Evolutionary conservation across 1,284 basidiomycete genomes (phyloP).

Genomic region (Naganishia albida): DNA sequence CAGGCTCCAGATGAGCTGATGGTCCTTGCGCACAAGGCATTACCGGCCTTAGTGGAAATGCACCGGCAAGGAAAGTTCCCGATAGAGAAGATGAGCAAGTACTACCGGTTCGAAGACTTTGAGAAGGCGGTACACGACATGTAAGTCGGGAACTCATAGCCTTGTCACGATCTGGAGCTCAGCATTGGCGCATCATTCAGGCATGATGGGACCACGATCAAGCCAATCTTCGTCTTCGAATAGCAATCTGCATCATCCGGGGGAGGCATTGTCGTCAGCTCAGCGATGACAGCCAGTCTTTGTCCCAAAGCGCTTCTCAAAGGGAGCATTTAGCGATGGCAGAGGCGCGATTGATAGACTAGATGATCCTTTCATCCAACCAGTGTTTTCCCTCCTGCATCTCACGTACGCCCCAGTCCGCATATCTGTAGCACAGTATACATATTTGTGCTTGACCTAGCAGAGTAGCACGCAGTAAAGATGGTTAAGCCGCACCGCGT

Average conservation of each 20-base stretch:
- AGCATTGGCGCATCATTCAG: not conserved
- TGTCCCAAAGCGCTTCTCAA: too few relatives aligned
- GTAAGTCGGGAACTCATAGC: constrained; percentile 4
- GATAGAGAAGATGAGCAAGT: constrained; percentile 23
- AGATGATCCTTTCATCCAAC: too few relatives aligned
- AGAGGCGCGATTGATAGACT: too few relatives aligned
- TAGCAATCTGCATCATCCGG: not conserved
- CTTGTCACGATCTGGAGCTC: not conserved
- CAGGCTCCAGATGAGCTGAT: not conserved
- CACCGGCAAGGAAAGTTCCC: constrained; percentile 28
- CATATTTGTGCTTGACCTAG: too few relatives aligned
- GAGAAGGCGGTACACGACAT: constrained; percentile 21
- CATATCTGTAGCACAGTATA: too few relatives aligned
- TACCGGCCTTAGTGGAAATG: constrained; percentile 16
- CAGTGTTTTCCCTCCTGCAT: too few relatives aligned
- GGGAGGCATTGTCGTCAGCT: too few relatives aligned
- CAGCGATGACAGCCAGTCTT: too few relatives aligned
- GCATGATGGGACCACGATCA: constrained; percentile 26
- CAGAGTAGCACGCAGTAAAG: too few relatives aligned
- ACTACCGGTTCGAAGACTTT: constrained; percentile 25
- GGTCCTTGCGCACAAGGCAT: not conserved
- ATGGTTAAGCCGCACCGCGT: too few relatives aligned
- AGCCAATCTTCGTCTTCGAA: constrained; percentile 26
- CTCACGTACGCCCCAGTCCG: too few relatives aligned
- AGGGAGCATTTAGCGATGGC: too few relatives aligned